A percentile compares a stretch with the other conserved stretches of the same genome.
phyloP scores from a whole-genome alignment of 2,329 filamentous ascomycete species.

The Elsinoe ampelina region DNA sequence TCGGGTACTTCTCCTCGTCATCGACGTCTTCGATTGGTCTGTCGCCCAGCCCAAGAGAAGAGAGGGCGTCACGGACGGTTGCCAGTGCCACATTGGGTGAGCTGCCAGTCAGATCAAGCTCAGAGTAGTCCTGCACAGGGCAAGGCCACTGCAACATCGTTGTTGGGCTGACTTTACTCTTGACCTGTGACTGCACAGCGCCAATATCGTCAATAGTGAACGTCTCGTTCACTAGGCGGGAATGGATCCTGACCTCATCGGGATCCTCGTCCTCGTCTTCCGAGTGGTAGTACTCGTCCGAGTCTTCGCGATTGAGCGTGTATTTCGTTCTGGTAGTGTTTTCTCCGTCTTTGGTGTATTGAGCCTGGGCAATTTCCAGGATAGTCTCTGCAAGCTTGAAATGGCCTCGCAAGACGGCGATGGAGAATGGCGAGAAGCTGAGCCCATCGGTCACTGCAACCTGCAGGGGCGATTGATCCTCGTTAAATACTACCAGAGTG shows the following conservation, averaged over 20 bases:
- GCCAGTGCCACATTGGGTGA: conserved; percentile 13
- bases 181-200: conserved; percentile 57
- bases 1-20: background rate
- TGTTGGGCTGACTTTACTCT: conserved; percentile 51
- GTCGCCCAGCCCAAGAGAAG: background rate
- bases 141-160: conserved; percentile 39
- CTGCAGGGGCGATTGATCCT: conserved; percentile 51
- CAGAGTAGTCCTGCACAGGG: conserved; percentile 28
- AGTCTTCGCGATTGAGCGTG: background rate
- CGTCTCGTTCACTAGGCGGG: conserved; percentile 52
- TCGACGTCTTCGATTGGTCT: background rate
- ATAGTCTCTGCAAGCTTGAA: conserved; percentile 54
- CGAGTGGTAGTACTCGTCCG: conserved; percentile 20
- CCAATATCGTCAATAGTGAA: conserved; percentile 72
- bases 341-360: conserved; percentile 53
- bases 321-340: conserved; percentile 30
- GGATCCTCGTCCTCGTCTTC: conserved; percentile 25
- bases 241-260: conserved; percentile 29
- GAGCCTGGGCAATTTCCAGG: conserved; percentile 59
- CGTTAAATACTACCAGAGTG: conserved; percentile 51
- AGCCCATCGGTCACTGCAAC: conserved; percentile 49
- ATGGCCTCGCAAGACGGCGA: conserved; percentile 60
- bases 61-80: background rate
- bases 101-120: conserved; percentile 14
- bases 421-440: conserved; percentile 52